Conservation (phyloP, 495 filamentous ascomycete genomes). For the Neurospora terricola region DNA sequence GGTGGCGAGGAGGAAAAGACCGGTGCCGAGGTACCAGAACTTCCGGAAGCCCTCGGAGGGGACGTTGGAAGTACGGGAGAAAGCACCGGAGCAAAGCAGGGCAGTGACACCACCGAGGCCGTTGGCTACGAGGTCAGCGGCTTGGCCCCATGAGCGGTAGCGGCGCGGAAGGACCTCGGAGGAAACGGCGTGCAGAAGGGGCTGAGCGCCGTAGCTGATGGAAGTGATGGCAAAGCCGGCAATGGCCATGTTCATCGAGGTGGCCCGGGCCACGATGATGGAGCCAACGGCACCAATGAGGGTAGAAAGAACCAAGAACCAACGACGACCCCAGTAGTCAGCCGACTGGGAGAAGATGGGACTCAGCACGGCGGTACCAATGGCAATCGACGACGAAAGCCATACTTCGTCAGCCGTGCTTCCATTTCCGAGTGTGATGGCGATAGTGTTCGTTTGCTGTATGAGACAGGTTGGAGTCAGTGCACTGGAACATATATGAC, state of each 20-base stretch:
- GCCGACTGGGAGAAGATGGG: constrained; percentile 22
- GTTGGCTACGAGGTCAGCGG: constrained; percentile 14
- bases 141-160: constrained; percentile 22
- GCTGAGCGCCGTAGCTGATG: constrained; percentile 18
- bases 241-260: constrained; percentile 19
- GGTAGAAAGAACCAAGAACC: constrained; percentile 19
- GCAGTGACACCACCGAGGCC: constrained; percentile 15
- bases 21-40: constrained; percentile 22
- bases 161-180: constrained; percentile 26
- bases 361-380: constrained; percentile 19
- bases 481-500: neutral
- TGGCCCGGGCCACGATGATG: constrained; percentile 18
- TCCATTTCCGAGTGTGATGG: constrained; percentile 13
- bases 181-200: constrained; percentile 19
- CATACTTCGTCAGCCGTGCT: constrained; percentile 11
- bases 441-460: constrained; percentile 19
- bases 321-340: constrained; percentile 22
- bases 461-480: neutral
- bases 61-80: constrained; percentile 14
- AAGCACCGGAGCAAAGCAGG: constrained; percentile 17
- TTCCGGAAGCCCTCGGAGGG: constrained; percentile 20
- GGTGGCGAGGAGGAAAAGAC: constrained; percentile 11
- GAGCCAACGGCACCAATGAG: constrained; percentile 16
- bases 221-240: constrained; percentile 17
- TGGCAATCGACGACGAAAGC: constrained; percentile 21